Evolutionary conservation across 2,329 filamentous ascomycete species (phyloP), one percentile per base, ranked within the genome.

Genomic region (Penicillium psychrosexuale): DNA sequence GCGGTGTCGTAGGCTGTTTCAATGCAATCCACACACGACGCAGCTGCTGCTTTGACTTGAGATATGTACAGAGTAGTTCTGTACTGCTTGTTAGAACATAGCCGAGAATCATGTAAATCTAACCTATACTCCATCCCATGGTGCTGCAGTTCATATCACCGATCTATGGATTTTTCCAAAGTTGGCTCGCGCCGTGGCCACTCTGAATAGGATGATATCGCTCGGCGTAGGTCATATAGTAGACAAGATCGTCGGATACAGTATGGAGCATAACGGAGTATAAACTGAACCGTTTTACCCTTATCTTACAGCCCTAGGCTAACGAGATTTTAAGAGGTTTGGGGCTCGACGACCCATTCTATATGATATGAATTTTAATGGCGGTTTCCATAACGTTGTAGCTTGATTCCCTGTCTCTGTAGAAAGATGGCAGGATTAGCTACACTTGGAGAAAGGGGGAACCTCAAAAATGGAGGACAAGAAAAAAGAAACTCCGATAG

Each of bases 401-500:
- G 31, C 17, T 22, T 39, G 22, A n/a, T 17, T 40, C 12, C 12
- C 6, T 3, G 19, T 19, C 19, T 11, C 8, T 11, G 5, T 24
- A 13, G 13, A 15, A 40, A 27, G 8, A 40, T 8, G n/a, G 15
- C 37, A 24, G 5, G 22, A 24, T 39, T 17, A 8, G 22, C n/a
- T 4, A 8, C 6, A 15, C 7, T 39, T 24, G n/a, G 19, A 5
- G 3, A 24, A 24, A 24, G 22, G 22, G 22, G 19, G 19, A 19
- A 19, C 19, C 19, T 27, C 7, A 27, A 27, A 27, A 27, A 27
- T 27, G 7, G 24, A 8, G 24, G 24, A 27, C 24, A 4, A 33
- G 8, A 17, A n/a, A 58, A 49, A 24, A 8, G 15, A 5, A 38
- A 55, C 61, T 66, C 62, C 61, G 61, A 66, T 63, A 62, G 60